Evolutionary conservation across 208 protist genomes (phyloP), one percentile per base, ranked within the genome.

Genomic region (Crithidia bombi): DNA sequence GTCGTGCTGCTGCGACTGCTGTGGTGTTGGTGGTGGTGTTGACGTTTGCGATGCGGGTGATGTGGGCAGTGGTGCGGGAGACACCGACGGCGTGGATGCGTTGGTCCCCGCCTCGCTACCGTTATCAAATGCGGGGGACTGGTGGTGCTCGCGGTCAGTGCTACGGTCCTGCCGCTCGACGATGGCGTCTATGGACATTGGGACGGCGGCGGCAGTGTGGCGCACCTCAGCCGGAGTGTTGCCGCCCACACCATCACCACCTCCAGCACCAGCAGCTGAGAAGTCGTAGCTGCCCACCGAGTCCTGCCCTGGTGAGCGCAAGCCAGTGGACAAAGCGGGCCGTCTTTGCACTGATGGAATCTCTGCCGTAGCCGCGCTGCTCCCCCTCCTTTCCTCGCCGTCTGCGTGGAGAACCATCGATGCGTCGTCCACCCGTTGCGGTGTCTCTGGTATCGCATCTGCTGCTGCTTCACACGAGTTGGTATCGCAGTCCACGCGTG

Each of bases 191-290:
- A 43, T 43, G 38, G 36, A 9, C 2, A 28, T 36, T 11, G 57
- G 23, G 10, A 33, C 9, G 3, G 59, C 59, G 3, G 59, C 59
- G 15, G 59, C 59, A 0, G 59, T 65, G 44, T 65, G 15, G 7
- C 59, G 59, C 19, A 65, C 44, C 15, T 65, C 32, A 0, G 12
- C 19, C 1, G 59, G 59, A 7, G 44, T 65, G 15, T 32, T 5
- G 38, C 55, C 33, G 59, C 44, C 19, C 15, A 44, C 15, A 38
- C 30, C 30, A 2, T 7, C 30, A 14, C 28, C 30, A 5, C n/a
- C n/a, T n/a, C n/a, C 28, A 9, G 30, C 50, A 30, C 23, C 36
- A 35, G 25, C n/a, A 38, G 3, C 28, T 38, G n/a, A n/a, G n/a
- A n/a, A n/a, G n/a, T n/a, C n/a, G 30, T 15, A 46, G 12, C 33